Base-by-base conservation (phyloP, 1,284 basidiomycete species). In the Heterobasidion annosum region DNA sequence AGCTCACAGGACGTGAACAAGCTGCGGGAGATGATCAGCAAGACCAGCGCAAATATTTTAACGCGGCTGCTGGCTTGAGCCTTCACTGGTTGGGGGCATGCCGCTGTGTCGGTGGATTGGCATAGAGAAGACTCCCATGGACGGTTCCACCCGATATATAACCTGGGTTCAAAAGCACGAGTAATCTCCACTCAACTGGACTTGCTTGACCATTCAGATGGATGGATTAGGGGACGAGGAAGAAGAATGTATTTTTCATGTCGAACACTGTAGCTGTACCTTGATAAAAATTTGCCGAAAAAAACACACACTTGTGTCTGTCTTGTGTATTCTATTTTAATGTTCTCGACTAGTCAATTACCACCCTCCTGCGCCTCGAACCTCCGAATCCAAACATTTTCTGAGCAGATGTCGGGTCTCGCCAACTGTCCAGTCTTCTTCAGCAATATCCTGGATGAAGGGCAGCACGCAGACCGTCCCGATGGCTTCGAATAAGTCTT, bases 31-130 rank as follows among this genome's bases (percentile, higher is more conserved):
- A 77, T 82, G 49, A 96, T 99, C 68, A 88, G 76, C 64, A 77
- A 81, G 59, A 96, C 93, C 6, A 81, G 76, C 57, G 82, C 90
- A 50, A 96, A 96, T 71, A 91, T 96, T 67, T 76, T 94, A 58
- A 96, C 93, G 32, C 82, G 93, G 53, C 74, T 96, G 68, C 75
- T 97, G 62, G 82, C 80, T 42, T 91, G 71, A 73, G 56, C 48
- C 18, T 10, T 32, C 48, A 19, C 37, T 53, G 33, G 19, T 34
- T 19, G 19, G 40, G 42, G 33, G n/a, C 33, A 37, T 42, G 32
- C 15, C 37, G 32, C 47, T 51, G 43, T 10, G n/a, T 35, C 34
- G 53, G 16, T 50, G 33, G 37, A 16, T 34, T n/a, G 10, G n/a
- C 43, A 12, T 9, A 13, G 18, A 55, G 45, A 37, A 16, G 37